Conservation (phyloP, 768 basidiomycete species). For the Hysterangium stoloniferum region DNA sequence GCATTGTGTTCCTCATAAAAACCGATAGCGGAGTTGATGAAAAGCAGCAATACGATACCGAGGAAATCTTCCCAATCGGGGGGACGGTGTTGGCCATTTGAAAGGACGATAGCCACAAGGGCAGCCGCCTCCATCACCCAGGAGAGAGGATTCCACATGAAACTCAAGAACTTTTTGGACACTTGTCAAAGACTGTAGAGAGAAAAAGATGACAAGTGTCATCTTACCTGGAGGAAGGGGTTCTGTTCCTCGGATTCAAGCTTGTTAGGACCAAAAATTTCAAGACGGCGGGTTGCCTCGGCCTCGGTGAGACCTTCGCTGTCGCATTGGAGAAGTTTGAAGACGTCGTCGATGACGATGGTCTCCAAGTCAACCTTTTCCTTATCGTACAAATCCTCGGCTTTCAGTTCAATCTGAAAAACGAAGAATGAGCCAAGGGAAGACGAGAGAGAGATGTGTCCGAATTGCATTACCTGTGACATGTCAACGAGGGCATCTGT, state of each 20-base stretch:
- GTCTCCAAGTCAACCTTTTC: slow-evolving; percentile 99
- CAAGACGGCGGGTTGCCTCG: slow-evolving; percentile 78
- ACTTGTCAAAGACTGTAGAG: neutral
- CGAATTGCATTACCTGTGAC: slow-evolving; percentile 46
- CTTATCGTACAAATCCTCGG: slow-evolving; percentile 93
- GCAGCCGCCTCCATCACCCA: slow-evolving; percentile 99
- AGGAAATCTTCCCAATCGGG: slow-evolving; percentile 98
- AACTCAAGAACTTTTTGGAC: slow-evolving; percentile 64
- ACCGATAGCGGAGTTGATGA: slow-evolving; percentile 95
- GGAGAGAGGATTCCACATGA: slow-evolving; percentile 99
- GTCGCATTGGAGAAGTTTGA: slow-evolving; percentile 88
- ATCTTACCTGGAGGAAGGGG: slow-evolving; percentile 71
- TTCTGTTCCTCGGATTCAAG: slow-evolving; percentile 89
- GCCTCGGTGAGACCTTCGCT: slow-evolving; percentile 68
- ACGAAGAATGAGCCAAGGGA: slow-evolving; percentile 7
- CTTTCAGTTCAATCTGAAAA: slow-evolving; percentile 74
- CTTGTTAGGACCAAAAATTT: slow-evolving; percentile 94
- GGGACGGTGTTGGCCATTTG: slow-evolving; percentile 78
- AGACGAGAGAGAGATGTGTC: neutral
- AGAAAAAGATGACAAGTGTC: neutral
- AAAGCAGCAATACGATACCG: slow-evolving; percentile 86
- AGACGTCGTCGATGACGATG: slow-evolving; percentile 92
- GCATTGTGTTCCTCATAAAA: slow-evolving; percentile 98
- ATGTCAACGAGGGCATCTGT: slow-evolving; percentile 84
- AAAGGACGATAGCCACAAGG: slow-evolving; percentile 88